Evolutionary conservation across 2,329 filamentous ascomycete species (phyloP).

Genomic region (Epichloe scottii): DNA sequence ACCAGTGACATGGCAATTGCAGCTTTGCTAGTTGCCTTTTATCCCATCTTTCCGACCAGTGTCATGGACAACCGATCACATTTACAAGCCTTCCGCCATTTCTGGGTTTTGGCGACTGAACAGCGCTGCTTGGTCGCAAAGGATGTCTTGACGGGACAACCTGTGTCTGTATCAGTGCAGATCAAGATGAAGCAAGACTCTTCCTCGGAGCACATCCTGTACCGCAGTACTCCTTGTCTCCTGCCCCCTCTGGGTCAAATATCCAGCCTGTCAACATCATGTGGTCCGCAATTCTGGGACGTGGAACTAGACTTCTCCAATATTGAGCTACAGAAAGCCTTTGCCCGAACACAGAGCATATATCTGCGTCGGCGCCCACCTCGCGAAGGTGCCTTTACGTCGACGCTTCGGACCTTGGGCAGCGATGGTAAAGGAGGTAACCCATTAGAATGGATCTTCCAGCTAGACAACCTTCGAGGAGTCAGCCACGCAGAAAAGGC

Average conservation of each 20-base stretch:
- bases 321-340: slow-evolving; percentile 44
- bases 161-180: slow-evolving; percentile 59
- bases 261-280: slow-evolving; percentile 44
- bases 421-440: slow-evolving; percentile 19
- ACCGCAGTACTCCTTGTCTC: slow-evolving; percentile 44
- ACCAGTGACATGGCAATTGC: slow-evolving; percentile 81
- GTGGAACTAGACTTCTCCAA: slow-evolving; percentile 65
- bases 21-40: slow-evolving; percentile 79
- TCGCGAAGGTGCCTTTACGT: slow-evolving; percentile 56
- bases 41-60: slow-evolving; percentile 78
- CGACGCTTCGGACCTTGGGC: slow-evolving; percentile 63
- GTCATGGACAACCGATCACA: slow-evolving; percentile 93
- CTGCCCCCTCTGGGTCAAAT: slow-evolving; percentile 55
- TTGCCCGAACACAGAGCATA: slow-evolving; percentile 58
- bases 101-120: slow-evolving; percentile 92
- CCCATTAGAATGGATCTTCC: slow-evolving; percentile 65
- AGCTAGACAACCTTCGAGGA: slow-evolving; percentile 39
- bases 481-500: slow-evolving; percentile 55
- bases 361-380: slow-evolving; percentile 60
- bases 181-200: slow-evolving; percentile 41
- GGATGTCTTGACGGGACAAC: slow-evolving; percentile 72
- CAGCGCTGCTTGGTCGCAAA: slow-evolving; percentile 78
- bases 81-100: slow-evolving; percentile 88
- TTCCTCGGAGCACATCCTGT: slow-evolving; percentile 24
- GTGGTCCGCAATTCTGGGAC: slow-evolving; percentile 63